phyloP scores from a whole-genome alignment of 1,139 yeast species.

The Zygoascus hellenicus region DNA sequence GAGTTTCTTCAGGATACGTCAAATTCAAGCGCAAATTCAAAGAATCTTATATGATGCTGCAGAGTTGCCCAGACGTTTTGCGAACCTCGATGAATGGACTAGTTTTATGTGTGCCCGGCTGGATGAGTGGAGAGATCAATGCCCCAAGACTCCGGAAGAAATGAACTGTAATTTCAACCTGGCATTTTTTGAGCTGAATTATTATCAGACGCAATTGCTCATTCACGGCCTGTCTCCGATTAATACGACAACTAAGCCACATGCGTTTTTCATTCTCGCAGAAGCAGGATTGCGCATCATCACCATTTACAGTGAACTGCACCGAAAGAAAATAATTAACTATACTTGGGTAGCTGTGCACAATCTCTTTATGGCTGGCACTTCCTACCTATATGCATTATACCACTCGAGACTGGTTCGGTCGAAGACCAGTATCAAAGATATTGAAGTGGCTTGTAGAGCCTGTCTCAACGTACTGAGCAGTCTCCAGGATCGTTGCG shows the following conservation, averaged over 20 bases:
- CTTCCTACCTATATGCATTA: constrained; percentile 70
- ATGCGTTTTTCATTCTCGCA: constrained; percentile 53
- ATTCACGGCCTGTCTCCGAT: constrained; percentile 76
- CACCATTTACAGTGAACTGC: constrained; percentile 53
- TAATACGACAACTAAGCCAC: constrained; percentile 47
- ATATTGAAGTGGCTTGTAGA: constrained; percentile 50
- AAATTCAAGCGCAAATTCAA: constrained; percentile 73
- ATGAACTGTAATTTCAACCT: constrained; percentile 73
- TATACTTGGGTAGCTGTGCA: constrained; percentile 95
- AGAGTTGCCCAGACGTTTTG: constrained; percentile 60
- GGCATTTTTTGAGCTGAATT: constrained; percentile 66
- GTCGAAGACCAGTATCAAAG: constrained; percentile 43
- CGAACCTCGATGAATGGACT: constrained; percentile 56
- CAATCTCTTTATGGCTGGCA: constrained; percentile 82
- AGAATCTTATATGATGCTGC: constrained; percentile 62
- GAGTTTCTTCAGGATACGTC: constrained; percentile 61
- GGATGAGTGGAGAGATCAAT: constrained; percentile 54
- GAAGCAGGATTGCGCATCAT: constrained; percentile 65
- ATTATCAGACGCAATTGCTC: constrained; percentile 66
- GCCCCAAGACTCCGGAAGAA: constrained; percentile 52
- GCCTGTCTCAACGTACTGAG: constrained; percentile 57
- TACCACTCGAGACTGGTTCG: constrained; percentile 59
- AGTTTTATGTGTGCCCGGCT: constrained; percentile 45
- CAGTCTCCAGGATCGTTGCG: constrained; percentile 63
- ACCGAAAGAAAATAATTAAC: constrained; percentile 54